Base-by-base conservation (phyloP, 1,284 basidiomycete species). In the Chalciporus piperatoides region DNA sequence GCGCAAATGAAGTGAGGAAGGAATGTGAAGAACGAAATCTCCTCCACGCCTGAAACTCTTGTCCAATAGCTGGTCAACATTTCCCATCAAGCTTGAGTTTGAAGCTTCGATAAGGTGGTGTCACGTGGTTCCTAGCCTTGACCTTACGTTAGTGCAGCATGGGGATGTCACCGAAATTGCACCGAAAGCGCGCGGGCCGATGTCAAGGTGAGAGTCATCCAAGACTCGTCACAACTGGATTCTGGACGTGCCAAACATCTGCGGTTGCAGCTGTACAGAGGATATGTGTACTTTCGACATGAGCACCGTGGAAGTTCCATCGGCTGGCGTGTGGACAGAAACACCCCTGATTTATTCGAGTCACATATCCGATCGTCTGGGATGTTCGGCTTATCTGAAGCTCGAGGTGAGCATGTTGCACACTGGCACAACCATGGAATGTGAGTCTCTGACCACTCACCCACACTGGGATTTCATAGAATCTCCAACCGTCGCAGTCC, bases 401-500 rank as follows among this genome's bases (percentile, higher is more conserved):
- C 71, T 87, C 11, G 85, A 87, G 69, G 83, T 84, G 53, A 57
- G 71, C 52, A n/a, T 24, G 19, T 38, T 8, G n/a, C n/a, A n/a
- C n/a, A n/a, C n/a, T n/a, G n/a, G n/a, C n/a, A 27, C 32, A 10
- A 23, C 2, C n/a, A 32, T 27, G 28, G n/a, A 41, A 35, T 6
- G 36, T 54, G 35, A 54, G n/a, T 39, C 30, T 9, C 36, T 54
- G 36, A 54, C 36, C 44, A 41, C 40, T 32, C 12, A 6, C 33
- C 12, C 8, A 36, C 36, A 30, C n/a, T 8, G 14, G 17, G n/a
- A 40, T 44, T 19, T 23, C 33, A 33, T 57, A 89, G 86, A 85
- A 77, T 56, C 69, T 89, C 2, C 87, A 90, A 49, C 82, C 82
- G 0, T 78, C 79, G 0, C 76, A 84, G 54, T 88, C 86, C 3